Base-by-base conservation (phyloP, 495 filamentous ascomycete species). In the Paragyromitra xinjiangensis region DNA sequence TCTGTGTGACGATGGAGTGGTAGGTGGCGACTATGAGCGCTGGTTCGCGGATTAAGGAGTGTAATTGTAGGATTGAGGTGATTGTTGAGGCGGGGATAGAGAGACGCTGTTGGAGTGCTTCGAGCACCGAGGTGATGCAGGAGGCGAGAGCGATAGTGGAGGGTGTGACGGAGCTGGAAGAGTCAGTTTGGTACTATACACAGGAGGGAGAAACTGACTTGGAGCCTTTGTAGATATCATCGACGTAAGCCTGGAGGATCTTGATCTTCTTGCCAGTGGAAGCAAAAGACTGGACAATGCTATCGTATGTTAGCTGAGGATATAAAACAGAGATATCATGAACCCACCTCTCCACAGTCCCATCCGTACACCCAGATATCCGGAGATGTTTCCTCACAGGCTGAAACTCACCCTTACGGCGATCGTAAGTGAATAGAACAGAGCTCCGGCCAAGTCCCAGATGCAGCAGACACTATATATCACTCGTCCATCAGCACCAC, bases 381-480 rank as follows among this genome's bases (percentile, higher is more conserved):
- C 90, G 88, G 24, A 91, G 82, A 61, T 88, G 82, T 3, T 87
- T 79, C 7, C 89, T 78, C 7, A 85, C 84, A 44, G 87, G 89
- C 45, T 84, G 83, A 78, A 97, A 97, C 7, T 83, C 83, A 64
- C 83, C 83, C 40, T 86, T 88, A 29, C 85, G 81, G 39, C 86
- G 80, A 68, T 93, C 86, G 85, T 90, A 97, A 1, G 82, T 82
- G 83, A 96, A 98, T 61, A 97, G 88, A 9, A 91, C 83, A 0
- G 95, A 97, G 63, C 89, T 91, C 84, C 93, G 88, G 5, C 95
- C 95, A 2, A 98, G 86, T 0, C 91, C 92, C 9, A 97, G 87
- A 63, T 89, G 88, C 45, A 93, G 83, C 22, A 97, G 83, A 26
- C 89, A 91, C 59, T 88, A 81, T 83, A 84, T 16, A 88, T 73